Base-by-base conservation (phyloP, 169 alveolate genomes). In the Theileria sp. region DNA sequence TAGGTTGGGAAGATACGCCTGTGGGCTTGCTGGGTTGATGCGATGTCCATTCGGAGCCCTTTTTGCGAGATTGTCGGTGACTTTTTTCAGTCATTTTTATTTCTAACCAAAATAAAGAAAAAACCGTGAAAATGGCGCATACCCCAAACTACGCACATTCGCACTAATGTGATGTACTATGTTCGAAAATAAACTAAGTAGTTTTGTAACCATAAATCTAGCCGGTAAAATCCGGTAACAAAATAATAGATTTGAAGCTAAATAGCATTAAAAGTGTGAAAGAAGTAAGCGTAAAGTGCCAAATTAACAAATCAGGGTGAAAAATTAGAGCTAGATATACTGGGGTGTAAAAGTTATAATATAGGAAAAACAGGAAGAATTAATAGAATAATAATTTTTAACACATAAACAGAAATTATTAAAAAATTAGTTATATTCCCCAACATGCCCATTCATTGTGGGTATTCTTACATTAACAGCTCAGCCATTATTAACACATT, bases 31-130 rank as follows among this genome's bases (percentile, higher is more conserved):
- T 64, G 6, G 72, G 72, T 8, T 64, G 50, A 58, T 19, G 34
- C 32, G 72, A 19, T 30, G 72, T 26, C 38, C 72, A 15, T 64
- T 44, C 54, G 54, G 54, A 1, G 54, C 17, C 54, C 17, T 13
- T 44, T 44, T 44, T 44, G 19, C 54, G 54, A 44, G 54, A 13
- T 13, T 44, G 25, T 8, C 72, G 72, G 72, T 15, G 25, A 64
- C 25, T 64, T 64, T 64, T 64, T 64, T 64, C 72, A 17, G 72
- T 64, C 72, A 64, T 64, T n/a, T 64, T 64, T 64, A 64, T 64
- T n/a, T 64, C 23, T 15, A 25, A 4, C 17, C 13, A 30, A 15
- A 64, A 64, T 64, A 26, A 13, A 17, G 10, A 10, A 17, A 23
- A 60, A 28, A 3, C 44, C 10, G 68, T 25, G 36, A 17, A 60